Evolutionary conservation across 768 basidiomycete genomes (phyloP).

Genomic region (Lactarius quietus): DNA sequence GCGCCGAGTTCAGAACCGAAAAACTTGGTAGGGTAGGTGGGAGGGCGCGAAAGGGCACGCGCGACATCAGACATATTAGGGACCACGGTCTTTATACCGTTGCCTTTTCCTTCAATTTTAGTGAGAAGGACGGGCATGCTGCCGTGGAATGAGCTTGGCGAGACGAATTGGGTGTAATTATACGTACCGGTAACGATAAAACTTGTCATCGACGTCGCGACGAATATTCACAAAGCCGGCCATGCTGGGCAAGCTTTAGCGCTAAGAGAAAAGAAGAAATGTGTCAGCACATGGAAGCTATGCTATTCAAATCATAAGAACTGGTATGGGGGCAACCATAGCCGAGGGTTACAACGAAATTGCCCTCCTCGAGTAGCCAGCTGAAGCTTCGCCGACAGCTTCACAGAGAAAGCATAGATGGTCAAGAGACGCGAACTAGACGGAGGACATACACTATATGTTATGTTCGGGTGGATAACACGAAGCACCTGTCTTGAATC

Average conservation of each 20-base stretch:
- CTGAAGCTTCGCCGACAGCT: neutral
- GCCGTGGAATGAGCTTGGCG: neutral
- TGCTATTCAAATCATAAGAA: constrained; percentile 25
- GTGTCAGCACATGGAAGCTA: constrained; percentile 2
- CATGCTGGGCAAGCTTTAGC: constrained; percentile 75
- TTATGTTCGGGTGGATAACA: constrained; percentile 38
- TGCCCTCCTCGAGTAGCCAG: neutral
- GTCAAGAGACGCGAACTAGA: constrained; percentile 43
- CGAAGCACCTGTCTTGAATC: constrained; percentile 64
- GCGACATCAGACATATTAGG: constrained; percentile 99
- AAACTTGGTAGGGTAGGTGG: constrained; percentile 97
- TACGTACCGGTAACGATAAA: constrained; percentile 86
- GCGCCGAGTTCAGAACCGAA: constrained; percentile 99
- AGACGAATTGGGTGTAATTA: neutral
- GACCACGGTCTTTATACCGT: constrained; percentile 98
- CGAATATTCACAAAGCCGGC: constrained; percentile 90
- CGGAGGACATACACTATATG: constrained; percentile 39
- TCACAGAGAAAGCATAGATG: neutral
- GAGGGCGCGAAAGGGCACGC: constrained; percentile 89
- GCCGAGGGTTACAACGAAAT: neutral
- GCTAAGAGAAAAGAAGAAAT: constrained; percentile 37
- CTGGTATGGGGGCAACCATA: neutral
- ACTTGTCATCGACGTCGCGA: constrained; percentile 95
- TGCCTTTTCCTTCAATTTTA: constrained; percentile 98
- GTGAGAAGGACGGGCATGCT: constrained; percentile 95